A percentile compares a stretch with the other conserved stretches of the same genome.
These are phyloP conservation scores for Trichoderma sp. DNA, from an alignment of 2,329 filamentous ascomycete species.

Conservation along the genomic window DNA sequence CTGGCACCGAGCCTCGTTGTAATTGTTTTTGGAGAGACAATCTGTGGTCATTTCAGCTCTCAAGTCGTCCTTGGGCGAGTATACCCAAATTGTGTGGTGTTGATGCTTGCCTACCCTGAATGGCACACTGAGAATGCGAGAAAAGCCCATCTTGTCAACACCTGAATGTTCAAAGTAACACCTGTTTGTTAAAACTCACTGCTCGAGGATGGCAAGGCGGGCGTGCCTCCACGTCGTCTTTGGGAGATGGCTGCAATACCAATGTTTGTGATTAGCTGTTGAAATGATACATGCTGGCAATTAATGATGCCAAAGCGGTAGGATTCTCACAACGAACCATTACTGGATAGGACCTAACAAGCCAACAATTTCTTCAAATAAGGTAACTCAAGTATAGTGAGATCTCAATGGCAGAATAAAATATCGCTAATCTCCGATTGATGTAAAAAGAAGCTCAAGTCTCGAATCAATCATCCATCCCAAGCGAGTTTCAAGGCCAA, in stretches of 20 bases:
- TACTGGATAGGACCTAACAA: background rate
- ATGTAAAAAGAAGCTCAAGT: background rate
- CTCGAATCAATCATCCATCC: background rate
- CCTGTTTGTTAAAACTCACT: slow-evolving; percentile 47
- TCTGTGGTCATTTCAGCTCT: slow-evolving; percentile 48
- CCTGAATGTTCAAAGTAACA: background rate
- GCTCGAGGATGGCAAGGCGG: slow-evolving; percentile 85
- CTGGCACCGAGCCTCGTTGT: slow-evolving; percentile 81
- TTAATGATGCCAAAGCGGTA: background rate
- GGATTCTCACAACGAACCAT: slow-evolving; percentile 9
- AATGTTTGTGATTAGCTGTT: background rate
- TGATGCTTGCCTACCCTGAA: slow-evolving; percentile 65
- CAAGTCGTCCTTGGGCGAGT: background rate
- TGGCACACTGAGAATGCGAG: slow-evolving; percentile 65
- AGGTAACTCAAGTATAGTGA: background rate
- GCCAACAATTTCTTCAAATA: background rate
- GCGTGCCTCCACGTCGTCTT: slow-evolving; percentile 69
- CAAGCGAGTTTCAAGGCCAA: background rate
- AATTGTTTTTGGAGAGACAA: slow-evolving; percentile 81
- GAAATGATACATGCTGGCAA: background rate
- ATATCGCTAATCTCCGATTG: background rate
- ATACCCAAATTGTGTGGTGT: background rate
- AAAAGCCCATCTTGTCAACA: background rate
- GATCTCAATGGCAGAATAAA: background rate
- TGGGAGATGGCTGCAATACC: slow-evolving; percentile 38